These are phyloP conservation scores for Metarhizium robertsii DNA, from an alignment of 2,329 filamentous ascomycete genomes.

Conservation along the genomic window DNA sequence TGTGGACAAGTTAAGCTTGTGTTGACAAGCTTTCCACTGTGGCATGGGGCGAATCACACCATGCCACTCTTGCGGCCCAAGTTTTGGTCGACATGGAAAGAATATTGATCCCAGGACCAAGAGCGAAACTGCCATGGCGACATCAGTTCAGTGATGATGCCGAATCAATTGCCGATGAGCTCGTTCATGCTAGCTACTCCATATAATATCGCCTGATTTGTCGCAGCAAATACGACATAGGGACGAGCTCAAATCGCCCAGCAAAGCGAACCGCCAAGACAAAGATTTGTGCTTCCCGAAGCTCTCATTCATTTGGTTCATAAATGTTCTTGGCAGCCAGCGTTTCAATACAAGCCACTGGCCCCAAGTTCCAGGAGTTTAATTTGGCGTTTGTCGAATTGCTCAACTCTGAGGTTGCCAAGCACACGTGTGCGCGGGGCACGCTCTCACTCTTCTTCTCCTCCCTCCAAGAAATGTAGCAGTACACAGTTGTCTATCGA, in stretches of 20 bases:
- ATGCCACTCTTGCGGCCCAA: neutral
- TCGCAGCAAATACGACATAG: neutral
- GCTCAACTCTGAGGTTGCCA: neutral
- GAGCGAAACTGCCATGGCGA: neutral
- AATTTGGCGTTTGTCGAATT: neutral
- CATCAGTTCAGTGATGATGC: neutral
- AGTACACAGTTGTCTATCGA: no score
- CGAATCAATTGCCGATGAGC: neutral
- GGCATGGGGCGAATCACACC: neutral
- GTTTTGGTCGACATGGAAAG: neutral
- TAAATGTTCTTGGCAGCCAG: neutral
- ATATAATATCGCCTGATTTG: neutral
- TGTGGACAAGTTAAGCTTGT: neutral
- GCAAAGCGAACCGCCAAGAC: neutral
- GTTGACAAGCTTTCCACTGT: neutral
- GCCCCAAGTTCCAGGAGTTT: neutral
- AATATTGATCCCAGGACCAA: neutral
- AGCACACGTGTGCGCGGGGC: neutral
- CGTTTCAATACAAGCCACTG: neutral
- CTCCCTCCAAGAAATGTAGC: neutral
- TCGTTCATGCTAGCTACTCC: neutral
- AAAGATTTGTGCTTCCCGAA: neutral
- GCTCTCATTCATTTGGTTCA: neutral
- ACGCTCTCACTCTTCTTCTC: neutral
- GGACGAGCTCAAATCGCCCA: neutral